Percentiles rank a stretch among this genome's conserved stretches.
These are phyloP conservation scores for Atkinsonella texensis DNA, from an alignment of 2,329 filamentous ascomycete species.

Conservation along the genomic window DNA sequence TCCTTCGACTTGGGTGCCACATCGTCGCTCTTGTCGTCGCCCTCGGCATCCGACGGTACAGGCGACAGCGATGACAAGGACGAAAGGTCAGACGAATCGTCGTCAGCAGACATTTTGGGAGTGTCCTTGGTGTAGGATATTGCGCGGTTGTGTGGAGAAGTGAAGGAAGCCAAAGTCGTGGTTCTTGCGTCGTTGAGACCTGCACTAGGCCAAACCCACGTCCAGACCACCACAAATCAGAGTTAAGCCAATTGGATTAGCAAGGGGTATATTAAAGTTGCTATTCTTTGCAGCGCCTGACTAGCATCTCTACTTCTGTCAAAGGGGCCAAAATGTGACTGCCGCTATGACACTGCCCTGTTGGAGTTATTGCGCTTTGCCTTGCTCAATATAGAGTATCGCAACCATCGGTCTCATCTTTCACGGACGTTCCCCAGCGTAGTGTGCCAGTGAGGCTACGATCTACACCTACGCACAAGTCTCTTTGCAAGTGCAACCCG, in stretches of 20 bases:
- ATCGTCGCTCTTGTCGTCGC: constrained; percentile 32
- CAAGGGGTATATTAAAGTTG: constrained; percentile 11
- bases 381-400: neutral
- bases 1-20: constrained; percentile 35
- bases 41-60: constrained; percentile 31
- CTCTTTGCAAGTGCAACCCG: neutral
- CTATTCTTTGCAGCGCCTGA: constrained; percentile 10
- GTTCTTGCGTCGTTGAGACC: constrained; percentile 15
- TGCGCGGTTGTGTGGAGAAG: constrained; percentile 17
- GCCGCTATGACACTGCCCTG: neutral
- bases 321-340: neutral
- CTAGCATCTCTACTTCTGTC: constrained; percentile 5
- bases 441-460: neutral
- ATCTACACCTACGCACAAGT: neutral
- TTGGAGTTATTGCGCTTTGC: neutral
- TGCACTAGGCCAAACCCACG: constrained; percentile 18
- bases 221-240: constrained; percentile 19
- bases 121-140: constrained; percentile 11
- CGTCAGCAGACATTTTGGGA: constrained; percentile 42
- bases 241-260: constrained; percentile 19
- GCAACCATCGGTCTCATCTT: neutral
- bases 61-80: constrained; percentile 39
- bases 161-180: constrained; percentile 14
- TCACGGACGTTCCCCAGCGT: neutral
- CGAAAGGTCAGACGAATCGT: constrained; percentile 53